Base-by-base conservation (phyloP, 129 eudicot genomes). In the Saposhnikovia divaricata region DNA sequence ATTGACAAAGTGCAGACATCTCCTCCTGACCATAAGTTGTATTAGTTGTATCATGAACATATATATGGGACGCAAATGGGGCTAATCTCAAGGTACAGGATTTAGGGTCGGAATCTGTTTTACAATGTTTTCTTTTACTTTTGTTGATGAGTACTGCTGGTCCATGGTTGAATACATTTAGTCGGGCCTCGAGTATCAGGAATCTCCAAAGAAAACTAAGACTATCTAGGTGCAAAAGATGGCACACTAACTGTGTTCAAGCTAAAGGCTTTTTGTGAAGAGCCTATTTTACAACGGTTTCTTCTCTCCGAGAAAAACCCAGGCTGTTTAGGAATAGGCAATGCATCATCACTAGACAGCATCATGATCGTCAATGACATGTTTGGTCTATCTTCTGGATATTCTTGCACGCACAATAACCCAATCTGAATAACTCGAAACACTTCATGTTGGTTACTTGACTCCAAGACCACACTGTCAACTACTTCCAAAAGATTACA, bases 371-470 rank as follows among this genome's bases (percentile, higher is more conserved):
- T 77, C 21, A 72, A 71, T 21, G 87, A 61, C 85, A 85, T 81
- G 14, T 39, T 81, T 47, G 85, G 87, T 37, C 87, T 78, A 37
- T 85, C 87, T 77, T 77, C 74, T 37, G 87, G 80, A 63, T 59
- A n/a, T 72, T 85, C 69, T 73, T 84, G 87, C 46, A 84, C 87
- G 57, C 87, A 84, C 37, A 81, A 27, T 28, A 84, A 71, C 27
- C 85, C 82, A 0, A 85, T 50, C 9, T 84, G 82, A 46, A 80
- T 72, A 4, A 75, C 45, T 15, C 79, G 81, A 8, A 84, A 39
- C 55, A 80, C 87, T 73, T 84, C 79, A n/a, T 37, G 44, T 4
- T 5, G 25, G 1, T 69, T 34, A 57, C 82, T 57, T 19, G 84
- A 53, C 14, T 55, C 77, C 31, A 19, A 6, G 11, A 80, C 31